phyloP scores from a whole-genome alignment of 2,329 filamentous ascomycete genomes.

The Xylariaceae sp. region DNA sequence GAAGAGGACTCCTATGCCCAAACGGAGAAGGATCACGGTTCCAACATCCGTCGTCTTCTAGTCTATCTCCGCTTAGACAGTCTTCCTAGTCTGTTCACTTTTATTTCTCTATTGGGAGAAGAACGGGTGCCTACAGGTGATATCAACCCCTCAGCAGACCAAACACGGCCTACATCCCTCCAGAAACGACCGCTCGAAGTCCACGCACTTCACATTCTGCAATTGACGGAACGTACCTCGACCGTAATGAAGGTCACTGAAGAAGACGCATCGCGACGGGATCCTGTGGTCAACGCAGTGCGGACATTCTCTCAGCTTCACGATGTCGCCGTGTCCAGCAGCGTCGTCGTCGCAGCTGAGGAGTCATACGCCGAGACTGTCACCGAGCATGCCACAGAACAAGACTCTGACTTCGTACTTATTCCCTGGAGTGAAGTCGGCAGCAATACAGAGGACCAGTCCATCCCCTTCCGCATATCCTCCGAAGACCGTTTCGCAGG shows the following conservation, averaged over 20 bases:
- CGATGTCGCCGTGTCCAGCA: slow-evolving; percentile 77
- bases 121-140: slow-evolving; percentile 29
- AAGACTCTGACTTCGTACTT: slow-evolving; percentile 69
- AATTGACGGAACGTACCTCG: slow-evolving; percentile 87
- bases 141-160: too few species aligned
- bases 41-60: slow-evolving; percentile 59
- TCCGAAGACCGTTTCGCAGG: slow-evolving; percentile 58
- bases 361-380: slow-evolving; percentile 76
- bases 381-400: slow-evolving; percentile 63
- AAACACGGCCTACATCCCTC: slow-evolving; percentile 24
- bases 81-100: slow-evolving; percentile 74
- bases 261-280: slow-evolving; percentile 66
- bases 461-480: slow-evolving; percentile 38
- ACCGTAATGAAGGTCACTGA: slow-evolving; percentile 94
- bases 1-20: slow-evolving; percentile 37
- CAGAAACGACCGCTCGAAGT: slow-evolving; percentile 59
- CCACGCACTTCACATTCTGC: slow-evolving; percentile 79
- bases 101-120: slow-evolving; percentile 73
- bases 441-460: slow-evolving; percentile 63
- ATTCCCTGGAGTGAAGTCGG: slow-evolving; percentile 89
- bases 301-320: slow-evolving; percentile 81
- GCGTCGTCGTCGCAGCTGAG: slow-evolving; percentile 75
- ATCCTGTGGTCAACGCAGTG: slow-evolving; percentile 90
- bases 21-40: slow-evolving; percentile 31
- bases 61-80: slow-evolving; percentile 83